Percentiles rank a stretch among this genome's conserved stretches.
Conservation (phyloP, 2,329 filamentous ascomycete species). For the Lithohypha guttulata region DNA sequence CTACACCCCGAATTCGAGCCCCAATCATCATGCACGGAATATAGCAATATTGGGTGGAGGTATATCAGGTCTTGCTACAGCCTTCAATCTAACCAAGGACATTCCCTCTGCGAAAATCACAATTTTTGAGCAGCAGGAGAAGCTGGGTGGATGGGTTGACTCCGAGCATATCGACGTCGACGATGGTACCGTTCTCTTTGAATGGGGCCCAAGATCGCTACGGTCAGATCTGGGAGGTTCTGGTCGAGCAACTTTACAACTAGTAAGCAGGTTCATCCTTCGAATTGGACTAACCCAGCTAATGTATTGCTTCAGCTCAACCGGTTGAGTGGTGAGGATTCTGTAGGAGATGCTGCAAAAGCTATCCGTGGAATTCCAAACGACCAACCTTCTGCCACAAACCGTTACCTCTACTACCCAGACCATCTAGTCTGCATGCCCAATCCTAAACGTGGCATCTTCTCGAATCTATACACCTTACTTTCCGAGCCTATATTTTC, state of each 20-base stretch:
- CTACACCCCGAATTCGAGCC: conserved; percentile 5
- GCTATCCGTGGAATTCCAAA: conserved; percentile 46
- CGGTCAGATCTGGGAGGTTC: conserved; percentile 43
- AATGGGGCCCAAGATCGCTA: conserved; percentile 72
- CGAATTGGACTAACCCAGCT: not conserved
- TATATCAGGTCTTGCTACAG: conserved; percentile 68
- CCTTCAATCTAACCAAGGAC: conserved; percentile 62
- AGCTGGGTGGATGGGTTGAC: conserved; percentile 74
- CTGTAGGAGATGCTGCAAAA: too few relatives aligned
- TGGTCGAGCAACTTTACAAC: conserved; percentile 56
- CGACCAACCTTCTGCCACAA: conserved; percentile 42
- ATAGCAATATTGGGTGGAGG: conserved; percentile 69
- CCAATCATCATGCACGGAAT: conserved; percentile 27
- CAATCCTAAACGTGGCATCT: conserved; percentile 27
- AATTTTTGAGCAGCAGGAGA: conserved; percentile 61
- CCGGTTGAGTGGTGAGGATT: conserved; percentile 50
- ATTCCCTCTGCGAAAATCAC: conserved; percentile 63
- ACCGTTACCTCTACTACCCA: conserved; percentile 80
- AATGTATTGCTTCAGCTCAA: not conserved
- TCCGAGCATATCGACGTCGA: conserved; percentile 52
- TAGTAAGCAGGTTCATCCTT: conserved; percentile 44
- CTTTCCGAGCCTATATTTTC: conserved; percentile 47
- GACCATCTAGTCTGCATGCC: conserved; percentile 64
- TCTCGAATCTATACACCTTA: conserved; percentile 27
- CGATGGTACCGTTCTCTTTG: conserved; percentile 60